Base-by-base conservation (phyloP, 441 rosid genomes). In the Gossypium lobatum region DNA sequence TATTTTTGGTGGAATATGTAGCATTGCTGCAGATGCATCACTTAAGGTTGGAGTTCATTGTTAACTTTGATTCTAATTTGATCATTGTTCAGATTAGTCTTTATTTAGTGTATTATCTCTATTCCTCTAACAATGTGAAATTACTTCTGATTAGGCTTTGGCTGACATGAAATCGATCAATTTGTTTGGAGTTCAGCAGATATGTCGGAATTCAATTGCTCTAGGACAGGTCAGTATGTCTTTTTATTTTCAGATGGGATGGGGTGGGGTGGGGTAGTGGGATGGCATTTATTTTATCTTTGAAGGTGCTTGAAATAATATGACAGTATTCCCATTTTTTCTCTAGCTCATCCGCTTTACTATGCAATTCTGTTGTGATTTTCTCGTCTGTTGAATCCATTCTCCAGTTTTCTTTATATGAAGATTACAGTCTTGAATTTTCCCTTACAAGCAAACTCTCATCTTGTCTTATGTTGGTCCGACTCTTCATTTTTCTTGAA, bases 131-230 rank as follows among this genome's bases (percentile, higher is more conserved):
- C 62, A n/a, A 83, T 78, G 53, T 69, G 71, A 79, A n/a, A 64
- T 57, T 69, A 8, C 34, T 46, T 71, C 34, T 75, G 78, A 59
- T 60, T 78, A 96, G 99, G 93, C 93, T 77, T 84, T 96, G 85
- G 93, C 90, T 13, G 90, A 88, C 82, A 84, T 96, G 92, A 92
- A 87, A 71, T 85, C 88, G 23, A 83, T 92, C 81, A 96, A 93
- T 80, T 93, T 96, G 74, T 93, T 96, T 16, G 98, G 99, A 76
- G 99, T 93, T 80, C 99, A 93, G 79, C 99, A 92, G 82, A 92
- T 93, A 74, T 93, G 98, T 75, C 89, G 97, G 55, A 96, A 96
- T 83, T 82, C 97, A 67, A 96, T 96, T 76, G 99, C 99, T 34
- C 73, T 96, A 78, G 99, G 93, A 77, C 99, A 92, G 96, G 99